Conservation (phyloP, 148 eudicot genomes). For the Amaranthus palmeri region DNA sequence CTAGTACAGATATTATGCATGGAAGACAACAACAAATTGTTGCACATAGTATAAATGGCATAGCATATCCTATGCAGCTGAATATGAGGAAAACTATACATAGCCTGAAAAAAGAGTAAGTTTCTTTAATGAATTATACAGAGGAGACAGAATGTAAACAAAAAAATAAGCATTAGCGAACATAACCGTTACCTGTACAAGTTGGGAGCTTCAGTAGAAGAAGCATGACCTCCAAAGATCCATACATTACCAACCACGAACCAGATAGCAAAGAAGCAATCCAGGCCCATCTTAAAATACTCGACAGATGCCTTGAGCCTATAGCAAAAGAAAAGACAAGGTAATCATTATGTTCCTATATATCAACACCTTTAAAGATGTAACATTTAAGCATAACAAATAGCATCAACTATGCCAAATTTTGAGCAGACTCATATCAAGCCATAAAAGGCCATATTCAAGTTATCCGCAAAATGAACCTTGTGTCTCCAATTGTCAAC, state of each 20-base stretch:
- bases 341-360: background rate
- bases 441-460: background rate
- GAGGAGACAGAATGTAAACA: background rate
- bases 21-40: slow-evolving; percentile 97
- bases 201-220: slow-evolving; percentile 80
- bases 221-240: slow-evolving; percentile 95
- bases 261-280: slow-evolving; percentile 98
- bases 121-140: slow-evolving; percentile 14
- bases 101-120: slow-evolving; percentile 44
- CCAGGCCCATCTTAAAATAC: slow-evolving; percentile 84
- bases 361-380: background rate
- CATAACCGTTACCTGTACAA: slow-evolving; percentile 62
- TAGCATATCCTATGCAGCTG: slow-evolving; percentile 93
- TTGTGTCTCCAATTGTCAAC: background rate
- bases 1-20: slow-evolving; percentile 80
- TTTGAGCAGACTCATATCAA: slow-evolving; percentile 1
- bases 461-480: background rate
- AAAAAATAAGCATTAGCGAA: slow-evolving; percentile 5
- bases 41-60: slow-evolving; percentile 94
- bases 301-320: slow-evolving; percentile 72
- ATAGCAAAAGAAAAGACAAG: slow-evolving; percentile 26
- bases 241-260: slow-evolving; percentile 97
- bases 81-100: slow-evolving; percentile 82
- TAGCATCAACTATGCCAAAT: background rate
- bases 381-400: background rate